A percentile compares a stretch with the other conserved stretches of the same genome.
Evolutionary conservation across 768 basidiomycete species (phyloP).

Genomic region (Macrolepiota albuminosa): DNA sequence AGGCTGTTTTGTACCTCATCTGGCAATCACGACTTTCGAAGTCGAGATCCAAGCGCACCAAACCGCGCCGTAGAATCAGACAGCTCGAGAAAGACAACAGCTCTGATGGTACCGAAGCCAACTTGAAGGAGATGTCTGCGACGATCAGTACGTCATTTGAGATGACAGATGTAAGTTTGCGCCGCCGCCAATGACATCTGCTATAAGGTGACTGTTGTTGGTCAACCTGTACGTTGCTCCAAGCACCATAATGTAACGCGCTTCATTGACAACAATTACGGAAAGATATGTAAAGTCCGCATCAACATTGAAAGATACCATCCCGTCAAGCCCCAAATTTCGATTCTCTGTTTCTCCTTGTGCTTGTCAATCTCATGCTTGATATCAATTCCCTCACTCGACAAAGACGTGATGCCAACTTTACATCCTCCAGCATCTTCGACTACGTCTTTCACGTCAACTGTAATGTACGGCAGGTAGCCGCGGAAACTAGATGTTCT

Average conservation of each 20-base stretch:
- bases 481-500: conserved; percentile 53
- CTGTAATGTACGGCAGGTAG: conserved; percentile 54
- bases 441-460: conserved; percentile 63
- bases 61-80: conserved; percentile 12
- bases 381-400: conserved; percentile 21
- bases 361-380: conserved; percentile 27
- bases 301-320: conserved; percentile 73
- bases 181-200: conserved; percentile 24
- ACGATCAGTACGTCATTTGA: conserved; percentile 10
- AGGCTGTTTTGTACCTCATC: conserved; percentile 66
- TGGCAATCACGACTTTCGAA: conserved; percentile 52
- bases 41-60: conserved; percentile 12
- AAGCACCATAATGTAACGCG: not conserved
- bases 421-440: conserved; percentile 13
- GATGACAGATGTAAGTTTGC: conserved; percentile 18
- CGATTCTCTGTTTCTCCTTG: conserved; percentile 40
- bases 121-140: not conserved
- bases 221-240: not conserved
- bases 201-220: not conserved
- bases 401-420: conserved; percentile 18
- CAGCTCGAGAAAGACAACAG: conserved; percentile 35
- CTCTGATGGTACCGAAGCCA: conserved; percentile 5
- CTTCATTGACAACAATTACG: conserved; percentile 18
- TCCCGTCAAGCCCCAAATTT: conserved; percentile 82
- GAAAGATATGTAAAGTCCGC: conserved; percentile 47